phyloP scores from a whole-genome alignment of 2,329 filamentous ascomycete species.

The Beauveria sp. region DNA sequence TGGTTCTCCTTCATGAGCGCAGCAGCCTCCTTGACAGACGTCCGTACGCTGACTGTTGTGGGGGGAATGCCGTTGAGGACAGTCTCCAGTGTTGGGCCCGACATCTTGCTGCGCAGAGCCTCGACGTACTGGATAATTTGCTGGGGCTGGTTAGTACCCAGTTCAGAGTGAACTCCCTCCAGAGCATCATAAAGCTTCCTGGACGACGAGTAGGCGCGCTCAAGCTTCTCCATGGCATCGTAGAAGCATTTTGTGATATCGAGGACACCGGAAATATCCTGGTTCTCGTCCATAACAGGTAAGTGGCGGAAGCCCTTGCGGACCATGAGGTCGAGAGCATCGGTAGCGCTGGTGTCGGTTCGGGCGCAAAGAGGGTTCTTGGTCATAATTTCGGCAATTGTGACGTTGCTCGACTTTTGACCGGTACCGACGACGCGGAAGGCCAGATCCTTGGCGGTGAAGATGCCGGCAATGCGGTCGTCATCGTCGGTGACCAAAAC shows the following conservation, averaged over 20 bases:
- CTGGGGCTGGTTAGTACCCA: constrained; percentile 91
- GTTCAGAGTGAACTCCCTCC: constrained; percentile 94
- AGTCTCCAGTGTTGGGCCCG: constrained; percentile 88
- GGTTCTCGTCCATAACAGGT: constrained; percentile 99
- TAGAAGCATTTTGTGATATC: constrained; percentile 99
- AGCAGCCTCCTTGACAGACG: constrained; percentile 92
- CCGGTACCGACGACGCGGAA: constrained; percentile 93
- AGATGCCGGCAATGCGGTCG: constrained; percentile 95
- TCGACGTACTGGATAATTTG: constrained; percentile 99
- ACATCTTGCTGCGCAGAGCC: constrained; percentile 93
- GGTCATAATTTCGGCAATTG: constrained; percentile 98
- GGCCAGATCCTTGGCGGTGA: constrained; percentile 96
- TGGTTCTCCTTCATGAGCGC: constrained; percentile 98
- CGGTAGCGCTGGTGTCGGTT: constrained; percentile 92
- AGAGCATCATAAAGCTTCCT: constrained; percentile 95
- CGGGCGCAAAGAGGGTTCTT: constrained; percentile 97
- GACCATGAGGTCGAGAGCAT: constrained; percentile 16
- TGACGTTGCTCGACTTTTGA: constrained; percentile 80
- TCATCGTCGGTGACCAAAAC: constrained; percentile 97
- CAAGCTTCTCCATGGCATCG: constrained; percentile 98
- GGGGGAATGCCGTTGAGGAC: constrained; percentile 88
- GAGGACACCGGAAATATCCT: constrained; percentile 95
- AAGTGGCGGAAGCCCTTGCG: constrained; percentile 72
- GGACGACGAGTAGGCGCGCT: constrained; percentile 96
- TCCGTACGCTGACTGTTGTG: constrained; percentile 89